Evolutionary conservation across 257 asterid species (phyloP).

Genomic region (Fraxinus cuspidata): DNA sequence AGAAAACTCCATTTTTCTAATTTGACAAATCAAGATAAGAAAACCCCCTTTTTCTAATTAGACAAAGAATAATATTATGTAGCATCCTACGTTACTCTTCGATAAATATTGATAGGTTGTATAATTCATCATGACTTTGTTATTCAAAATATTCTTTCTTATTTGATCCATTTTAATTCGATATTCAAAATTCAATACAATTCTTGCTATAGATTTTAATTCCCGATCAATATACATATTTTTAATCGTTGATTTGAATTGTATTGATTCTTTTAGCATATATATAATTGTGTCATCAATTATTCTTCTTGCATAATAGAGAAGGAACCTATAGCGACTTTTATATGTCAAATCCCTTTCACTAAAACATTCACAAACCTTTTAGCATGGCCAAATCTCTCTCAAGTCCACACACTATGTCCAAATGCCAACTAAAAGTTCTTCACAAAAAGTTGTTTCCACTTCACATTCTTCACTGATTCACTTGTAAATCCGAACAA

Average conservation of each 20-base stretch:
- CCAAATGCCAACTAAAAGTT: background rate
- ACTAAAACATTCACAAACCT: slow-evolving; percentile 9
- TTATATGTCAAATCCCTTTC: slow-evolving; percentile 28
- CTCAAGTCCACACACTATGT: background rate
- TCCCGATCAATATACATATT: no score
- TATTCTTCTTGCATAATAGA: background rate
- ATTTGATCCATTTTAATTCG: background rate
- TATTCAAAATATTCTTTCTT: no score
- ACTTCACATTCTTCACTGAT: background rate
- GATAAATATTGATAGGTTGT: no score
- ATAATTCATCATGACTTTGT: no score
- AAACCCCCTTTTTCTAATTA: no score
- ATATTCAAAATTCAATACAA: no score
- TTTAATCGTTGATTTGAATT: background rate
- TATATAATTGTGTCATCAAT: background rate
- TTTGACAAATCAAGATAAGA: no score
- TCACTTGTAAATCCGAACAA: no score
- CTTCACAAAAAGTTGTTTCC: background rate
- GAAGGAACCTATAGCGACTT: slow-evolving; percentile 3
- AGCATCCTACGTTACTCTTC: no score
- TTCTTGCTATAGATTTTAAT: background rate
- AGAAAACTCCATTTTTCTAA: no score
- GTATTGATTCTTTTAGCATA: background rate
- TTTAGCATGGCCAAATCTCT: background rate
- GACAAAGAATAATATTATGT: no score